phyloP scores from a whole-genome alignment of 805 yeast species.

The Candida insectalens region DNA sequence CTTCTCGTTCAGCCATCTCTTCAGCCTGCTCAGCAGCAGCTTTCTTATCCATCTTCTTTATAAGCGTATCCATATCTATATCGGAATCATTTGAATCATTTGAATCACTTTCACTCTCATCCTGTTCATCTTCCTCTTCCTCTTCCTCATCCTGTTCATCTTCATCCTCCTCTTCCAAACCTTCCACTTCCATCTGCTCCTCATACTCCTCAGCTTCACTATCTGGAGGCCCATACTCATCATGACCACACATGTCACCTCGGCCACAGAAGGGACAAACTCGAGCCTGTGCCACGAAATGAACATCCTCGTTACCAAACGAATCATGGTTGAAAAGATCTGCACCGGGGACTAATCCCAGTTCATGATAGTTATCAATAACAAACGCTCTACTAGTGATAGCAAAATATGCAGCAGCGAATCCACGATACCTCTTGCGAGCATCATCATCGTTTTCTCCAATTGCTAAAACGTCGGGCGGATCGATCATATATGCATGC shows the following conservation, averaged over 20 bases:
- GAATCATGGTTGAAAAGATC: conserved; percentile 73
- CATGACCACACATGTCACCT: conserved; percentile 23
- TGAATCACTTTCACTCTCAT: conserved; percentile 13
- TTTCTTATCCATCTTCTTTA: conserved; percentile 22
- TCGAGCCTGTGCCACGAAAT: conserved; percentile 44
- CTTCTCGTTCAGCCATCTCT: conserved; percentile 12
- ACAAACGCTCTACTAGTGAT: conserved; percentile 75
- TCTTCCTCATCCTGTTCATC: conserved; percentile 15
- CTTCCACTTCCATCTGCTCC: conserved; percentile 21
- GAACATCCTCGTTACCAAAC: conserved; percentile 48
- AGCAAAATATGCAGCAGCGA: conserved; percentile 49
- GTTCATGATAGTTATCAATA: conserved; percentile 64
- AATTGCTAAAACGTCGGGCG: conserved; percentile 28
- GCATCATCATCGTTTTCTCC: conserved; percentile 12
- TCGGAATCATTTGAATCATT: conserved; percentile 15
- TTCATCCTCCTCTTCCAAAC: conserved; percentile 13
- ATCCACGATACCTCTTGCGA: conserved; percentile 28
- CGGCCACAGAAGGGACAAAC: conserved; percentile 28
- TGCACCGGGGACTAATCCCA: conserved; percentile 83
- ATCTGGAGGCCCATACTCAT: conserved; percentile 20
- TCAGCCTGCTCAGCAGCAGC: conserved; percentile 11
- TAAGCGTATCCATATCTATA: conserved; percentile 11
- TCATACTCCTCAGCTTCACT: conserved; percentile 33
- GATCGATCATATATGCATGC: conserved; percentile 18
- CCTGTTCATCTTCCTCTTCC: conserved; percentile 18